Percentiles rank a stretch among this genome's conserved stretches.
phyloP scores from a whole-genome alignment of 2,329 filamentous ascomycete genomes.

The Apiospora saccharicola region DNA sequence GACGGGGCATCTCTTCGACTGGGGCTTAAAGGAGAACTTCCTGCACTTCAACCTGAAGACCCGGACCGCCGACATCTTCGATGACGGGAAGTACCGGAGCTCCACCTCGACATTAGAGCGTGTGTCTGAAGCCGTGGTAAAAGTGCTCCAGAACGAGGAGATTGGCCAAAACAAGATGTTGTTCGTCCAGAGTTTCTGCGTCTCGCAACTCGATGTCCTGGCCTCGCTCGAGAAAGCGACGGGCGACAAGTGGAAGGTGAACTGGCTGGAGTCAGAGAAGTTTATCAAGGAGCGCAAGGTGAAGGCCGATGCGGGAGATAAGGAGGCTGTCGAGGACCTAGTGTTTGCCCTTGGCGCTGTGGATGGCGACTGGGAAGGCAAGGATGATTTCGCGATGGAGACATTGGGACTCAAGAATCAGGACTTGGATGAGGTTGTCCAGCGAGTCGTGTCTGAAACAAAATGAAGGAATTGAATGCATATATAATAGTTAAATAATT shows the following conservation, averaged over 20 bases:
- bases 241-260: conserved; percentile 40
- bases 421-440: conserved; percentile 52
- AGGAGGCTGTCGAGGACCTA: conserved; percentile 52
- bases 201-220: conserved; percentile 46
- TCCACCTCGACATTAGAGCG: conserved; percentile 46
- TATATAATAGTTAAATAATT: no score
- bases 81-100: conserved; percentile 41
- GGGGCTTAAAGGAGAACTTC: conserved; percentile 47
- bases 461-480: background rate
- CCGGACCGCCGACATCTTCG: conserved; percentile 44
- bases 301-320: conserved; percentile 47
- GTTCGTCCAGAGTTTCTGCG: conserved; percentile 51
- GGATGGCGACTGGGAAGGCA: conserved; percentile 56
- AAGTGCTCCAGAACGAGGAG: conserved; percentile 39
- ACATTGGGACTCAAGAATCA: conserved; percentile 55
- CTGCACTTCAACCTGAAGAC: conserved; percentile 44
- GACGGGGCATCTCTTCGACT: conserved; percentile 51
- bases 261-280: conserved; percentile 45
- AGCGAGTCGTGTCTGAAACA: conserved; percentile 38
- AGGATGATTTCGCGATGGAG: conserved; percentile 55
- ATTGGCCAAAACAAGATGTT: conserved; percentile 44
- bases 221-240: conserved; percentile 44
- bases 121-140: conserved; percentile 44
- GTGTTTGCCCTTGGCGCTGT: conserved; percentile 58
- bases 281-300: conserved; percentile 49